phyloP scores from a whole-genome alignment of 495 filamentous ascomycete species.

The Cenococcum geophilum region DNA sequence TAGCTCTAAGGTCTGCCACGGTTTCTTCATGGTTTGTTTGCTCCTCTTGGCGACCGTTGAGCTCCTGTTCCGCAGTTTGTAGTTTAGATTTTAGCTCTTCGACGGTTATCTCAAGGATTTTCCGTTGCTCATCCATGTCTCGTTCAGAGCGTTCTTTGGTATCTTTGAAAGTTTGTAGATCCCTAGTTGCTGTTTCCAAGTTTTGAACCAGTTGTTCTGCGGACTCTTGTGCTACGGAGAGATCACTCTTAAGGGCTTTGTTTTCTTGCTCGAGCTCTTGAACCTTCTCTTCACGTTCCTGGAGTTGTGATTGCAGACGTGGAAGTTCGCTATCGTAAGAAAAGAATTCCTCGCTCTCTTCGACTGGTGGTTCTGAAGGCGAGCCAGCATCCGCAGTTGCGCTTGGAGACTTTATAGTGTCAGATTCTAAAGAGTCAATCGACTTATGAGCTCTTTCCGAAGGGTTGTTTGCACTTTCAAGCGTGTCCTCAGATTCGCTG shows the following conservation, averaged over 20 bases:
- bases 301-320: constrained; percentile 45
- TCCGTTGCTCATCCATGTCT: constrained; percentile 19
- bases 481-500: not conserved
- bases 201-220: constrained; percentile 34
- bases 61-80: constrained; percentile 42
- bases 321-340: constrained; percentile 76
- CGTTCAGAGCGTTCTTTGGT: constrained; percentile 24
- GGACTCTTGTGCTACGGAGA: constrained; percentile 36
- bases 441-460: constrained; percentile 19
- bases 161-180: constrained; percentile 30
- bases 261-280: constrained; percentile 32
- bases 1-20: constrained; percentile 25
- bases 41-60: constrained; percentile 36
- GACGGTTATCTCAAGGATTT: constrained; percentile 37
- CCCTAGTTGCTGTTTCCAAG: constrained; percentile 32
- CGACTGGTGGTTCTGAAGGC: constrained; percentile 14
- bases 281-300: constrained; percentile 32
- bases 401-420: no score
- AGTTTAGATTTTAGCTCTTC: constrained; percentile 36
- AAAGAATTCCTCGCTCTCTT: constrained; percentile 73
- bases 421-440: no score
- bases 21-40: constrained; percentile 14
- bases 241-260: constrained; percentile 33
- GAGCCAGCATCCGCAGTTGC: constrained; percentile 28
- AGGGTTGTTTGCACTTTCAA: constrained; percentile 10